Conservation (phyloP, 805 yeast genomes). For the Monosporozyma unispora region DNA sequence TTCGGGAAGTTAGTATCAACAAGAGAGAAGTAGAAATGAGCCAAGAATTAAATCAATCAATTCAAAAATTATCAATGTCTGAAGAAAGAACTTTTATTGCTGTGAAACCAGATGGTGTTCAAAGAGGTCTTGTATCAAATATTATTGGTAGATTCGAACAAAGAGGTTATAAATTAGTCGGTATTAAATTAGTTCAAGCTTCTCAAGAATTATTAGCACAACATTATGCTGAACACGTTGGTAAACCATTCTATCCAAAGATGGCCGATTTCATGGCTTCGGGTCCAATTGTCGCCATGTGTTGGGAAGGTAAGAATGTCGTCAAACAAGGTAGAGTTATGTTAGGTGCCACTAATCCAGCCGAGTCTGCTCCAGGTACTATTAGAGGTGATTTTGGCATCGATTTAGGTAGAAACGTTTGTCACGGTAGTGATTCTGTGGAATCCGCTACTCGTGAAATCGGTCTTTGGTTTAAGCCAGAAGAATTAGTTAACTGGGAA, state of each 20-base stretch:
- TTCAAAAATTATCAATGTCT: slow-evolving; percentile 31
- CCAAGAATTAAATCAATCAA: not conserved
- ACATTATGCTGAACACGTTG: slow-evolving; percentile 92
- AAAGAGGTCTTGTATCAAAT: slow-evolving; percentile 89
- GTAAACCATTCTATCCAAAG: slow-evolving; percentile 97
- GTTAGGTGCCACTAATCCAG: slow-evolving; percentile 99
- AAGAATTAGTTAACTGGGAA: slow-evolving; percentile 89
- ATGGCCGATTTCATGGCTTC: slow-evolving; percentile 92
- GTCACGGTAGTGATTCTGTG: slow-evolving; percentile 99
- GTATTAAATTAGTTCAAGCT: slow-evolving; percentile 84
- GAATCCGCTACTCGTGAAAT: slow-evolving; percentile 96
- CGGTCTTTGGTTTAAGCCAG: slow-evolving; percentile 94
- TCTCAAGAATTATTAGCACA: slow-evolving; percentile 78
- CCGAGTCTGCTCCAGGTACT: slow-evolving; percentile 96
- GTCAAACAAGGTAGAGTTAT: slow-evolving; percentile 97
- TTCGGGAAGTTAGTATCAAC: too few relatives aligned
- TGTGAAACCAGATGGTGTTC: slow-evolving; percentile 99
- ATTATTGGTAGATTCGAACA: slow-evolving; percentile 90
- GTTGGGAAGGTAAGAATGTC: slow-evolving; percentile 99
- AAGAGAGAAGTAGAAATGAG: not conserved
- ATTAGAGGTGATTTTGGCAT: slow-evolving; percentile 98
- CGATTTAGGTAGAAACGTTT: slow-evolving; percentile 98
- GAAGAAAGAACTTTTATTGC: slow-evolving; percentile 87
- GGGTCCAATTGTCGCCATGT: slow-evolving; percentile 98
- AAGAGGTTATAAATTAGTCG: slow-evolving; percentile 97